Evolutionary conservation across 441 rosid genomes (phyloP).

Genomic region (Manihot esculenta): DNA sequence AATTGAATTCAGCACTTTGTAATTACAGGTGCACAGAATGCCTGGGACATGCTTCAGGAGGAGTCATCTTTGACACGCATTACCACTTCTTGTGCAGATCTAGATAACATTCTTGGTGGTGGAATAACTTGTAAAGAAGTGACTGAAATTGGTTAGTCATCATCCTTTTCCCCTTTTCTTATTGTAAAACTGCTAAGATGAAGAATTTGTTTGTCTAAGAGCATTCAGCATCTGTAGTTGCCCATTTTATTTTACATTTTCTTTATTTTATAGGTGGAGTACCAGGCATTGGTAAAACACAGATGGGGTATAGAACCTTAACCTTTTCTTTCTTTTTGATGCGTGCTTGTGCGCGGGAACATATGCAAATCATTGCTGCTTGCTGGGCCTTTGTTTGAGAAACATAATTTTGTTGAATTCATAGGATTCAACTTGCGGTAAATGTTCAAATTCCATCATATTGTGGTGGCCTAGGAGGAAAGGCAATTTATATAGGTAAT

Average conservation of each 20-base stretch:
- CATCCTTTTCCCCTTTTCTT: constrained; percentile 13
- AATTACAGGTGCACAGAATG: constrained; percentile 65
- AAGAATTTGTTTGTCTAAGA: neutral
- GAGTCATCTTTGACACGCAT: constrained; percentile 64
- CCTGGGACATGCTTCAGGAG: constrained; percentile 91
- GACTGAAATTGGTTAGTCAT: constrained; percentile 75
- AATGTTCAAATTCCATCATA: constrained; percentile 85
- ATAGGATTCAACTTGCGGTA: constrained; percentile 91
- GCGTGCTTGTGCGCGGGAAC: neutral
- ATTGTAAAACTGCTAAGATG: neutral
- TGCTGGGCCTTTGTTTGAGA: constrained; percentile 9
- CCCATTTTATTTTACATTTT: neutral
- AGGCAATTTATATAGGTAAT: constrained; percentile 79
- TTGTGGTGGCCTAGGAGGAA: constrained; percentile 90
- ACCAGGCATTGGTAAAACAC: constrained; percentile 97
- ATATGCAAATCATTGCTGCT: neutral
- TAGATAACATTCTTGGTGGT: constrained; percentile 82
- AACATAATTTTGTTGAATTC: constrained; percentile 21
- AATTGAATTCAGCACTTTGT: neutral
- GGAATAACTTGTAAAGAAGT: constrained; percentile 88
- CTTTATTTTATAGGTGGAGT: constrained; percentile 61
- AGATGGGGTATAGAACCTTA: constrained; percentile 66
- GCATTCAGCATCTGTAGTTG: neutral
- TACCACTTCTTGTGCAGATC: constrained; percentile 81
- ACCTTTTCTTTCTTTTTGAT: constrained; percentile 20